Evolutionary conservation across 345 rosid genomes (phyloP), one percentile per base, ranked within the genome.

Genomic region (Toxicodendron radicans): DNA sequence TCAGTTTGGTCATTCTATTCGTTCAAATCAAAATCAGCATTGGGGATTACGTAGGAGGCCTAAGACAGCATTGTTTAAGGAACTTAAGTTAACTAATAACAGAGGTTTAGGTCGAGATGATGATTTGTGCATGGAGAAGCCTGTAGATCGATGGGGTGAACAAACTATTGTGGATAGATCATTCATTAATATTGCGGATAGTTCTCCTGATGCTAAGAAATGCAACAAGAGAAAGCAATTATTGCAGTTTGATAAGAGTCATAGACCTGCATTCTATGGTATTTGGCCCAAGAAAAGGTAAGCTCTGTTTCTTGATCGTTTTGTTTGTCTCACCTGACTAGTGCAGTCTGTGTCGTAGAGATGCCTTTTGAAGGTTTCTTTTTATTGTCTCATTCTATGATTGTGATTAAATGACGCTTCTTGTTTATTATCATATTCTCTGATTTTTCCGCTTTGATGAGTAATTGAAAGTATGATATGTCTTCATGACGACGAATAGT

Each of bases 231-330:
- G 86, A 64, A 91, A 83, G 79, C 86, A 95, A 81, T 79, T 95
- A 72, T 74, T 95, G 83, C 97, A 95, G 72, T 93, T 91, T 86
- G 96, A 86, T 81, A 91, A 95, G 85, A 87, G 88, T 84, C 74
- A 80, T 72, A 89, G 99, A 71, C 98, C 97, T 79, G 97, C 93
- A 73, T 95, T 95, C 85, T 95, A 87, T 76, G 99, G 99, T 61
- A 79, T 88, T 64, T 95, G 97, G 99, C 94, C 93, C 18, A 83
- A 80, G 84, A 85, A 83, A 85, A 93, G 99, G 98, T 95, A 78
- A 73, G 78, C 30, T 58, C 43, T 51, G 68, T 66, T 65, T 63
- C 54, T 3, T 70, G 24, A n/a, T 23, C 30, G 57, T 21, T 64
- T 24, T 46, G 27, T 68, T 7, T n/a, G 24, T n/a, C 62, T 23